A percentile compares a stretch with the other conserved stretches of the same genome.
Evolutionary conservation across 2,329 filamentous ascomycete genomes (phyloP).

Genomic region (Epicoccum sorghinum): DNA sequence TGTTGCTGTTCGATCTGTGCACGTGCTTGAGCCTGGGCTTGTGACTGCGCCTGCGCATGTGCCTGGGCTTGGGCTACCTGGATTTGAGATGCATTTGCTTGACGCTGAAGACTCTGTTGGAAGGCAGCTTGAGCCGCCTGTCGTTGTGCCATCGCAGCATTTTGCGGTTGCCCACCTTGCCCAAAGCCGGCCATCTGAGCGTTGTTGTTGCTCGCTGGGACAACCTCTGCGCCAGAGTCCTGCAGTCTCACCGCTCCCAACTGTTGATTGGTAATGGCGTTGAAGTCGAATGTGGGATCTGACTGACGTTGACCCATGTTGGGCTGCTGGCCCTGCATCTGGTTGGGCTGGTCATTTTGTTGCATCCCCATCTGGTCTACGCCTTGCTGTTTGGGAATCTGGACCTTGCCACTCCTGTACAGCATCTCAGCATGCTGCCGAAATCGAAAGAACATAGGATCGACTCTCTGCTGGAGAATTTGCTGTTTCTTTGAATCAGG

Average conservation of each 20-base stretch:
- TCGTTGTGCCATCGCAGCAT: conserved; percentile 36
- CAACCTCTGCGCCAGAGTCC: conserved; percentile 67
- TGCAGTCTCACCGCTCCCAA: conserved; percentile 66
- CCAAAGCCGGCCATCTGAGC: conserved; percentile 46
- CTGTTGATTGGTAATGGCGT: conserved; percentile 65
- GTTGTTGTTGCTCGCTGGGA: conserved; percentile 66
- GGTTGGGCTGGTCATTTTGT: conserved; percentile 34
- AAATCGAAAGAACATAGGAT: conserved; percentile 59
- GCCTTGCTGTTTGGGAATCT: conserved; percentile 15
- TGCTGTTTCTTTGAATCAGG: conserved; percentile 56
- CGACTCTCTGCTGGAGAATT: conserved; percentile 52
- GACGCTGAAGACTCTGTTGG: conserved; percentile 44
- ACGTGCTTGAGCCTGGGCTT: conserved; percentile 27
- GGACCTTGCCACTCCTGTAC: conserved; percentile 29
- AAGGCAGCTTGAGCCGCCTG: conserved; percentile 33
- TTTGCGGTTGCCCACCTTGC: conserved; percentile 36
- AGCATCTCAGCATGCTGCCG: conserved; percentile 54
- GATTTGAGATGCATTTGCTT: conserved; percentile 29
- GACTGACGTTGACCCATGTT: conserved; percentile 37
- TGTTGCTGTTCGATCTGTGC: conserved; percentile 34
- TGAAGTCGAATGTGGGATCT: conserved; percentile 54
- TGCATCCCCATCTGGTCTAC: conserved; percentile 34
- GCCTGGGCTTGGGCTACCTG: conserved; percentile 39
- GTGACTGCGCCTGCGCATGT: not conserved
- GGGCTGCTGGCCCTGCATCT: conserved; percentile 36